These are phyloP conservation scores for Ajuga chamaepitys DNA, from an alignment of 257 asterid species.

Conservation along the genomic window DNA sequence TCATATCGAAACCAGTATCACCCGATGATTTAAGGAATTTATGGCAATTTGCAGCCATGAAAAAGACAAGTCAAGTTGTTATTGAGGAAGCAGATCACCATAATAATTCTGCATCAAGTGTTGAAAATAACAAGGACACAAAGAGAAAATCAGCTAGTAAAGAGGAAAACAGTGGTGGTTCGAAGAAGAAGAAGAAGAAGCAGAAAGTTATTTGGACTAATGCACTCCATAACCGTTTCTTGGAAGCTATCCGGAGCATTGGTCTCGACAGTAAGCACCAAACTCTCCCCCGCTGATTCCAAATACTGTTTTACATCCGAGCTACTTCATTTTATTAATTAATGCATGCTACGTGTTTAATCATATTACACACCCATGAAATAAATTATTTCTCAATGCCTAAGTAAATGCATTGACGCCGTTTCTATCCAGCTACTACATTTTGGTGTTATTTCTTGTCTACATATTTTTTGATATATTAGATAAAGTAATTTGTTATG, in stretches of 20 bases:
- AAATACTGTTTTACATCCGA: neutral
- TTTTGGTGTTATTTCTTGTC: too few relatives aligned
- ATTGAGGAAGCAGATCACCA: conserved; percentile 12
- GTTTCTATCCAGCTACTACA: too few relatives aligned
- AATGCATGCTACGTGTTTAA: too few relatives aligned
- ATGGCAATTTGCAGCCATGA: conserved; percentile 39
- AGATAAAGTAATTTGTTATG: too few relatives aligned
- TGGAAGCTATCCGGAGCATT: conserved; percentile 44
- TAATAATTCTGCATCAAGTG: conserved; percentile 1
- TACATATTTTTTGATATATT: too few relatives aligned
- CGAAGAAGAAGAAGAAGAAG: conserved; percentile 15
- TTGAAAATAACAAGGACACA: neutral
- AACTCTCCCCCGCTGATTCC: neutral
- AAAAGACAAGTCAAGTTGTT: conserved; percentile 9
- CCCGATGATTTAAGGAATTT: conserved; percentile 36
- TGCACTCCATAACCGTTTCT: conserved; percentile 48
- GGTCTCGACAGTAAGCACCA: conserved; percentile 54
- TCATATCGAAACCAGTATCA: conserved; percentile 38
- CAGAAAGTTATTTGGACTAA: conserved; percentile 45
- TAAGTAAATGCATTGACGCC: too few relatives aligned
- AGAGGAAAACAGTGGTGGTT: conserved; percentile 15
- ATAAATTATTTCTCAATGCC: too few relatives aligned
- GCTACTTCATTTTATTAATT: too few relatives aligned
- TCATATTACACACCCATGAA: too few relatives aligned
- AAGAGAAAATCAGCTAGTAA: conserved; percentile 12